phyloP scores from a whole-genome alignment of 805 yeast genomes.

The Starmerella riodocensis region DNA sequence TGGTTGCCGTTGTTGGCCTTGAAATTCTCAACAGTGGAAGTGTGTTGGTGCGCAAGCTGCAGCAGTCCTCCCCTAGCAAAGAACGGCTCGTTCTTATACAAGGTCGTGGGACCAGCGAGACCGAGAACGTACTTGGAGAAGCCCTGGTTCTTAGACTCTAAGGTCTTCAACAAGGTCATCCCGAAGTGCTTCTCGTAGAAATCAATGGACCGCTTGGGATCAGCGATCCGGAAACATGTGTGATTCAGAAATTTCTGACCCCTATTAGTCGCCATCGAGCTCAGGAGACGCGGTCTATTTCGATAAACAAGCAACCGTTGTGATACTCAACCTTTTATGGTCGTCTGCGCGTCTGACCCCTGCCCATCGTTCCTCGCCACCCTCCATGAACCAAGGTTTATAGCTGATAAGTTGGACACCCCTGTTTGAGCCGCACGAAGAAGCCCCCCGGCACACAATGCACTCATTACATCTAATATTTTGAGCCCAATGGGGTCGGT shows the following conservation, averaged over 20 bases:
- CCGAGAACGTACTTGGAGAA: slow-evolving; percentile 62
- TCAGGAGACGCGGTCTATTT: too few species aligned
- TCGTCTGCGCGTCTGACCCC: too few species aligned
- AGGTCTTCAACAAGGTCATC: slow-evolving; percentile 43
- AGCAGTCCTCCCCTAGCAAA: slow-evolving; percentile 48
- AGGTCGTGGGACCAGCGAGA: slow-evolving; percentile 34
- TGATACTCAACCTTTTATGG: too few species aligned
- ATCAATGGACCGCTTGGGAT: slow-evolving; percentile 56
- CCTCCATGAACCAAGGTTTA: too few species aligned
- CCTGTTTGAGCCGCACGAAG: too few species aligned
- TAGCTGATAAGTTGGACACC: too few species aligned
- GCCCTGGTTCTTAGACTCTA: slow-evolving; percentile 41
- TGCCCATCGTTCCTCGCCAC: too few species aligned
- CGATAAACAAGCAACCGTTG: not conserved
- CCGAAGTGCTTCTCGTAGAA: slow-evolving; percentile 70
- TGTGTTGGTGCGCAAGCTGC: slow-evolving; percentile 73
- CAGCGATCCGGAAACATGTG: slow-evolving; percentile 59
- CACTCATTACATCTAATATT: too few species aligned
- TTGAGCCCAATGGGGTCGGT: too few species aligned
- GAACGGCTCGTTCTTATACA: slow-evolving; percentile 29
- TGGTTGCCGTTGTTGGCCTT: slow-evolving; percentile 67
- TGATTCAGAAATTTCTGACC: slow-evolving; percentile 22
- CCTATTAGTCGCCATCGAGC: slow-evolving; percentile 6
- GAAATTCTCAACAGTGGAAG: slow-evolving; percentile 42
- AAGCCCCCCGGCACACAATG: too few species aligned